Conservation (phyloP, 768 basidiomycete genomes). For the Auriculariales sp. region DNA sequence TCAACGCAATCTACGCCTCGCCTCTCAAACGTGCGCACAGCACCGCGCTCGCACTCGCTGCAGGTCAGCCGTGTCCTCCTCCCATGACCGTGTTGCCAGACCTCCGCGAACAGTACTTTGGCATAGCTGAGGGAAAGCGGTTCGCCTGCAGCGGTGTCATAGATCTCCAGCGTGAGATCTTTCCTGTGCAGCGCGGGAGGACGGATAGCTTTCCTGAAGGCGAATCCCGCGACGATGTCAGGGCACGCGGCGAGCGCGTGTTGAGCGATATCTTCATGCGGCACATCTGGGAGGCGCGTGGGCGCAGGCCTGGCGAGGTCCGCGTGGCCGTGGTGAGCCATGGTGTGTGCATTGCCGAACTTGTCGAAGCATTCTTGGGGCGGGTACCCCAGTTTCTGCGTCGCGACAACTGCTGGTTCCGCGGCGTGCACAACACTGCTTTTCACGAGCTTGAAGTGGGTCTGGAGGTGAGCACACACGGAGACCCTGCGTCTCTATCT, state of each 20-base stretch:
- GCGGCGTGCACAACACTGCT: neutral
- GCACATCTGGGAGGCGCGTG: slow-evolving; percentile 21
- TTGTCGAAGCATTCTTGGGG: slow-evolving; percentile 1
- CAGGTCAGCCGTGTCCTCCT: slow-evolving; percentile 33
- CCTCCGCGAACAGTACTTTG: slow-evolving; percentile 57
- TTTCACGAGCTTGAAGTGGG: neutral
- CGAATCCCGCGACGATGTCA: slow-evolving; percentile 56
- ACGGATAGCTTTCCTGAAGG: slow-evolving; percentile 48
- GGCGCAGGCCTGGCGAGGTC: slow-evolving; percentile 14
- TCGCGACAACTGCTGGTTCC: neutral
- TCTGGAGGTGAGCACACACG: neutral
- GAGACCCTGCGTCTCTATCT: too few species aligned
- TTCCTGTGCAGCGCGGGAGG: slow-evolving; percentile 31
- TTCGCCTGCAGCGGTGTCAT: slow-evolving; percentile 23
- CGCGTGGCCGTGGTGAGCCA: slow-evolving; percentile 59
- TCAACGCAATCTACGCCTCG: slow-evolving; percentile 51
- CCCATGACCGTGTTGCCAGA: slow-evolving; percentile 32
- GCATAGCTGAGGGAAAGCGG: slow-evolving; percentile 50
- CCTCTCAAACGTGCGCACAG: slow-evolving; percentile 46
- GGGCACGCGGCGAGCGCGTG: slow-evolving; percentile 33
- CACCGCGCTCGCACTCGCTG: slow-evolving; percentile 43
- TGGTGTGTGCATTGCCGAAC: slow-evolving; percentile 50
- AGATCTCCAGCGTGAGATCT: slow-evolving; percentile 27
- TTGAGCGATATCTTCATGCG: slow-evolving; percentile 41
- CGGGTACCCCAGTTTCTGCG: neutral